Base-by-base conservation (phyloP, 83 land plant species). In the Larix sibirica region DNA sequence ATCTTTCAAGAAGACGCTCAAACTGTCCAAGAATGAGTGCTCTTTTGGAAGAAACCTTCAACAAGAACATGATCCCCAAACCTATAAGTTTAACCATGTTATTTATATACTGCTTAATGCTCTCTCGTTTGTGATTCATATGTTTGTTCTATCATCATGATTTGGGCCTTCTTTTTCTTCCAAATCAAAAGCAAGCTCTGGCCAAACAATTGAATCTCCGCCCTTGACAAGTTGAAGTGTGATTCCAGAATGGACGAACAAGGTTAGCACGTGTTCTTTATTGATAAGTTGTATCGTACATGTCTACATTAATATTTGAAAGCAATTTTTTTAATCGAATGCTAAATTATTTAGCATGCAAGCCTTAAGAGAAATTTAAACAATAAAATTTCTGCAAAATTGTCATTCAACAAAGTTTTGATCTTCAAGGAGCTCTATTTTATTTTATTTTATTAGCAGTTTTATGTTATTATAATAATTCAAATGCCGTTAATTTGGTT, bases 221-320 rank as follows among this genome's bases (percentile, higher is more conserved):
- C 20, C 65, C 83, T 38, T 26, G 79, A n/a, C 83, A 82, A 67
- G 79, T 82, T 47, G 83, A 82, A 74, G 83, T 82, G 4, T 82
- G 83, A 79, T 82, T 82, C 18, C 83, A 74, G 13, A 74, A 74
- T 54, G 13, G 83, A 58, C 8, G 83, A 60, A 79, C 83, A 33
- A 82, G 83, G 83, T 81, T n/a, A 5, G 60, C 20, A 65, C 23
- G 7, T 31, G 26, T 10, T 40, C 18, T 33, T 66, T 59, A 62
- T 16, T 62, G 4, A 3, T 17, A 18, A 62, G 0, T 18, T n/a
- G n/a, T n/a, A n/a, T n/a, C n/a, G n/a, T n/a, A n/a, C n/a, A n/a
- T n/a, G n/a, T n/a, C n/a, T n/a, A n/a, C n/a, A n/a, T n/a, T n/a
- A n/a, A n/a, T n/a, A n/a, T n/a, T n/a, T n/a, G n/a, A n/a, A n/a